Evolutionary conservation across 2,329 filamentous ascomycete genomes (phyloP).

Genomic region (Herpotrichia juniperi): DNA sequence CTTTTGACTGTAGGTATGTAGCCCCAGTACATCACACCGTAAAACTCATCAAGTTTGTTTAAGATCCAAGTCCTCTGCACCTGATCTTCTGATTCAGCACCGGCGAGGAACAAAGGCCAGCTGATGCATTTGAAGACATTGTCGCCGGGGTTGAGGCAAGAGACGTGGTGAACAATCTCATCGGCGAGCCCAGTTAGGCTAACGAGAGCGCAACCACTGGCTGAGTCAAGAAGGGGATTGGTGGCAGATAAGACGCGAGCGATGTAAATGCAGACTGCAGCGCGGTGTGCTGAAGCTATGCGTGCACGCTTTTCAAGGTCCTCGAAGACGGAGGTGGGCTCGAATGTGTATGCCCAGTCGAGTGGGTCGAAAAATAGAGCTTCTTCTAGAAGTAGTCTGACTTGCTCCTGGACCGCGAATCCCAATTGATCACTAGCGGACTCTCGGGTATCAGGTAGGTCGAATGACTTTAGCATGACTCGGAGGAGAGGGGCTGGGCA

Average conservation of each 20-base stretch:
- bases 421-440: constrained; percentile 13
- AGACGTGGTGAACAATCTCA: constrained; percentile 60
- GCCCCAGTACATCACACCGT: constrained; percentile 45
- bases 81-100: constrained; percentile 59
- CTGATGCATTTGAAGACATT: constrained; percentile 64
- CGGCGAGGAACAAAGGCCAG: constrained; percentile 66
- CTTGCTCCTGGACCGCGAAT: constrained; percentile 29
- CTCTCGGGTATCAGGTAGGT: constrained; percentile 34
- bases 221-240: constrained; percentile 47
- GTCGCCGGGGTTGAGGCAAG: constrained; percentile 55
- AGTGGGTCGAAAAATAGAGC: constrained; percentile 39
- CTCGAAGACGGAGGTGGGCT: constrained; percentile 39
- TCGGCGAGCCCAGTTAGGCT: constrained; percentile 49
- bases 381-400: constrained; percentile 27
- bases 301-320: constrained; percentile 41
- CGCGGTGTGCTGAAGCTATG: constrained; percentile 46
- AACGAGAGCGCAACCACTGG: constrained; percentile 43
- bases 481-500: constrained; percentile 42
- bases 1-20: constrained; percentile 43
- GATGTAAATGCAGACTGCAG: constrained; percentile 49
- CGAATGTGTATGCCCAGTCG: constrained; percentile 37
- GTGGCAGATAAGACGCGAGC: constrained; percentile 38
- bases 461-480: constrained; percentile 44
- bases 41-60: constrained; percentile 48
- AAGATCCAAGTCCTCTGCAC: constrained; percentile 60